phyloP scores from a whole-genome alignment of 768 basidiomycete species.

The Russula lepida region DNA sequence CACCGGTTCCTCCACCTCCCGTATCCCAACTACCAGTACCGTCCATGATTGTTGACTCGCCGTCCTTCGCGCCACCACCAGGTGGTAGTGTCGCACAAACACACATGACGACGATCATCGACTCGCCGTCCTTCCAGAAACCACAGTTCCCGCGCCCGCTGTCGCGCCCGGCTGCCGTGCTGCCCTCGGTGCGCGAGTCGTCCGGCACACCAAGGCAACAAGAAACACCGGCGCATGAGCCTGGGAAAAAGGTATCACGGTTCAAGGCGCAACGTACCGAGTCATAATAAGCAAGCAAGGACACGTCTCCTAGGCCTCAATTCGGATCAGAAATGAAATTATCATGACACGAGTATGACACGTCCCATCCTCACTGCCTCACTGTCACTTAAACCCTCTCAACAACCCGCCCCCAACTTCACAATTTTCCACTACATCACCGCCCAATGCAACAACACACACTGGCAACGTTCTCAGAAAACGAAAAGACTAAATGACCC shows the following conservation, averaged over 20 bases:
- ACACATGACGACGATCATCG: neutral
- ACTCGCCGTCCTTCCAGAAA: constrained; percentile 23
- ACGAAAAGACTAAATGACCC: neutral
- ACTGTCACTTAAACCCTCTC: too few relatives aligned
- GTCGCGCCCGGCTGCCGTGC: constrained; percentile 19
- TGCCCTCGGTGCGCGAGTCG: constrained; percentile 19
- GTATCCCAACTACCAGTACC: neutral
- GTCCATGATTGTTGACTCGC: constrained; percentile 18
- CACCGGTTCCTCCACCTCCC: neutral
- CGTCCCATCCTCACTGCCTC: neutral
- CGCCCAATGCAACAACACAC: neutral
- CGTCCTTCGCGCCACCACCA: constrained; percentile 13
- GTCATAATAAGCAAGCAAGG: neutral
- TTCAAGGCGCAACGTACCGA: constrained; percentile 24
- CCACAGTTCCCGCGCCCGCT: constrained; percentile 1
- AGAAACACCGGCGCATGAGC: neutral
- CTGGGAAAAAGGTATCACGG: constrained; percentile 23
- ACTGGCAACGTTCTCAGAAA: neutral
- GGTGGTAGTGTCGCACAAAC: neutral
- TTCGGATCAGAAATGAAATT: neutral
- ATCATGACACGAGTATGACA: neutral
- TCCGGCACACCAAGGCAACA: neutral
- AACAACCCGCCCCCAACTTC: neutral
- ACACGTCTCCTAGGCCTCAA: neutral
- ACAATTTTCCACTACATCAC: neutral